Evolutionary conservation across 495 filamentous ascomycete species (phyloP), one percentile per base, ranked within the genome.

Genomic region (Diplogelasinospora grovesii): DNA sequence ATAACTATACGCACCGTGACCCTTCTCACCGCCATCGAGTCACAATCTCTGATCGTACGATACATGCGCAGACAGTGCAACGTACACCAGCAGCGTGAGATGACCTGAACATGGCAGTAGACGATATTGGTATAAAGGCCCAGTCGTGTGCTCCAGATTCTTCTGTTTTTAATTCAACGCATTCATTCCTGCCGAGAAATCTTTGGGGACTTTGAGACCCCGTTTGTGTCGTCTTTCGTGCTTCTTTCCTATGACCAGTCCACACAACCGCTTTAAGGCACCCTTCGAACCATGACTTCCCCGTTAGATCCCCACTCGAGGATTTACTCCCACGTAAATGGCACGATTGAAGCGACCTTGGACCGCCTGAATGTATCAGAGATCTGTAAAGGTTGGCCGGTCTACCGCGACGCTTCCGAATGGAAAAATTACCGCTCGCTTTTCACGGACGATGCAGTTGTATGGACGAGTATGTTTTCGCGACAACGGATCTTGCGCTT

Each of bases 301-400:
- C 61, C 67, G 11, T 16, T 36, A 8, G 60, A 70, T 56, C 59
- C 74, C 48, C 53, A 73, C 45, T 48, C 50, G 42, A 58, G 52
- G 41, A 38, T 28, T 45, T 71, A 64, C 50, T 69, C 65, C n/a
- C 75, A 79, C 52, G 71, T 74, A 55, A 80, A 81, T 48, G 78
- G 77, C 19, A 62, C 58, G 8, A 49, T 59, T 16, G 51, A 59
- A 28, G 61, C 78, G 8, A 48, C 67, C 4, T 59, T 78, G 5
- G 65, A 77, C 41, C 73, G 78, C 11, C 63, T 73, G 16, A 69
- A 71, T 43, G 61, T 82, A 24, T 65, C 75, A 3, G 77, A 81
- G 51, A 61, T 82, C n/a, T 79, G 77, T 54, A 79, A 81, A 50
- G 78, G 77, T 26, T 82, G 78, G 78, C 77, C 77, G 14, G 73